Percentiles rank a stretch among this genome's conserved stretches.
Evolutionary conservation across 2,329 filamentous ascomycete genomes (phyloP).

Genomic region (Ambrosiella xylebori): DNA sequence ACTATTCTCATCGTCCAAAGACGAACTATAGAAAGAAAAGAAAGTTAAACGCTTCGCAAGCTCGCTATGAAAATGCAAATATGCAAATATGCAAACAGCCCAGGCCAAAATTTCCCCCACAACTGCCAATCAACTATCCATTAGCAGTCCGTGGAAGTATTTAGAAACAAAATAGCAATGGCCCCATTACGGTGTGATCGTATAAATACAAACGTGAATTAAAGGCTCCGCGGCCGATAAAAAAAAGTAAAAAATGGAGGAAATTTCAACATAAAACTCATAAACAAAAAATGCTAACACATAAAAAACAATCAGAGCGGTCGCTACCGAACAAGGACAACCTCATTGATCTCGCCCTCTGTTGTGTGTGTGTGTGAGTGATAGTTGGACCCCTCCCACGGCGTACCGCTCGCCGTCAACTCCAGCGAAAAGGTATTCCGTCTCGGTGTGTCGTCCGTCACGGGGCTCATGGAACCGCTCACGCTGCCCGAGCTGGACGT

Average conservation of each 20-base stretch:
- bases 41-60: background rate
- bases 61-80: background rate
- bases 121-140: background rate
- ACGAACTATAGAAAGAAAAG: background rate
- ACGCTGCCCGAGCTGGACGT: conserved; percentile 23
- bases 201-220: conserved; percentile 3
- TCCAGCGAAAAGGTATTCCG: conserved; percentile 17
- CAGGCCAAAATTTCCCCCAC: background rate
- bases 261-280: background rate
- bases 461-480: conserved; percentile 33
- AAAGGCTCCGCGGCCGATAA: background rate
- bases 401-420: conserved; percentile 21
- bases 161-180: background rate
- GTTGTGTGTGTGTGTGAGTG: conserved; percentile 16
- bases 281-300: conserved; percentile 10
- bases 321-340: conserved; percentile 25
- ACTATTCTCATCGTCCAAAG: background rate
- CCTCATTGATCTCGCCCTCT: conserved; percentile 30
- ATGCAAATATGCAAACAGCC: background rate
- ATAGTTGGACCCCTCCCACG: conserved; percentile 22
- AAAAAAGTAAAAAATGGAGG: background rate
- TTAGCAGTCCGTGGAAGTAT: background rate
- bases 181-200: background rate
- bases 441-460: conserved; percentile 25
- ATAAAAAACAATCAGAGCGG: conserved; percentile 11